Percentiles rank a stretch among this genome's conserved stretches.
Evolutionary conservation across 805 yeast species (phyloP).

Genomic region (Pichia membranifaciens): DNA sequence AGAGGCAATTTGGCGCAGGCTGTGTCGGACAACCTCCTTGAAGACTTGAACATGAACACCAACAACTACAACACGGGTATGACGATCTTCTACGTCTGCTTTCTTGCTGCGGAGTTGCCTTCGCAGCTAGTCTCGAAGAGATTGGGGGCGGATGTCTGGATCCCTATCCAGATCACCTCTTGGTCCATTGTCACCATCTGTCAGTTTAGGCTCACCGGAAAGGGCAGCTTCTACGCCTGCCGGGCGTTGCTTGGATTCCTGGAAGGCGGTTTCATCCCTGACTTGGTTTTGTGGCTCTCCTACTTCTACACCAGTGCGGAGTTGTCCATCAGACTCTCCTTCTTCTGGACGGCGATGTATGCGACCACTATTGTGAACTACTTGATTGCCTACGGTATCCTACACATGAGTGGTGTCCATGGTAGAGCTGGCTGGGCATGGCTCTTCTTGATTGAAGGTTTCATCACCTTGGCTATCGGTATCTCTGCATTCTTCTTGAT

Average conservation of each 20-base stretch:
- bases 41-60: conserved; percentile 48
- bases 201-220: conserved; percentile 41
- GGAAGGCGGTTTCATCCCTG: conserved; percentile 73
- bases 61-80: conserved; percentile 55
- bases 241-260: conserved; percentile 49
- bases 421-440: conserved; percentile 58
- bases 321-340: conserved; percentile 50
- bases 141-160: conserved; percentile 58
- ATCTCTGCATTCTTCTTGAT: conserved; percentile 27
- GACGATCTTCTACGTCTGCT: conserved; percentile 47
- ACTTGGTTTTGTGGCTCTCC: conserved; percentile 55
- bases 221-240: conserved; percentile 40
- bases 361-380: conserved; percentile 41
- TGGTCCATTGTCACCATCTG: conserved; percentile 54
- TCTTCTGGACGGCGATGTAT: conserved; percentile 54
- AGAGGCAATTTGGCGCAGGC: conserved; percentile 52
- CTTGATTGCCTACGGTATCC: conserved; percentile 44
- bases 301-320: conserved; percentile 60
- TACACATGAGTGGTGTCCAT: conserved; percentile 39
- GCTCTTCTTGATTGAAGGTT: conserved; percentile 61
- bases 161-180: conserved; percentile 49
- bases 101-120: conserved; percentile 55
- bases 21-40: conserved; percentile 48
- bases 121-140: conserved; percentile 61
- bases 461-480: conserved; percentile 50